Evolutionary conservation across 73 alveolate genomes (phyloP), one percentile per base, ranked within the genome.

Genomic region (Paramecium biaurelia): DNA sequence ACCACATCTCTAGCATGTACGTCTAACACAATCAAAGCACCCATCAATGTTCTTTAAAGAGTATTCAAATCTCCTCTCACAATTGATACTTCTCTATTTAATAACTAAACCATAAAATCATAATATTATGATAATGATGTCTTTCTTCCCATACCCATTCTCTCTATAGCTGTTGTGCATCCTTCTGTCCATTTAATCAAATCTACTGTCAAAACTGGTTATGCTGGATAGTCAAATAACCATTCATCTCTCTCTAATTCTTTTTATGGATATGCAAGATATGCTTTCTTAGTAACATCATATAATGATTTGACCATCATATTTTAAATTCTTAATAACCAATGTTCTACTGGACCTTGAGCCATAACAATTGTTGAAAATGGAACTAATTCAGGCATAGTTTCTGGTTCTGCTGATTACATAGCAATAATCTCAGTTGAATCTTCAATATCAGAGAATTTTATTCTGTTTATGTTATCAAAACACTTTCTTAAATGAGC

Each of bases 1-100:
- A 98, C 99, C 38, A 98, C 99, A 93, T 97, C 99, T 95, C 99
- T 95, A 56, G 99, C 99, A 93, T 98, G 99, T 63, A 98, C 99
- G 97, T 98, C 99, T 7, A 98, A 94, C 72, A 97, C 98, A 95
- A 98, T 98, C 74, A 98, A 94, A 38, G 99, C 99, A 59, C 99
- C 99, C 97, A 98, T 97, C 57, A 97, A 93, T 23, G 99, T 93
- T 94, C 99, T 94, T 94, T 98, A 94, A 15, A 97, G 96, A 23
- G 93, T 94, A 34, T 93, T 96, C 7, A 98, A 96, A 41, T 96
- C 95, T 41, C 98, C 99, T 95, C 99, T 94, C 30, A 98, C 99
- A 26, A 98, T 92, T 92, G 94, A 97, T 37, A 98, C 99, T 95
- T 95, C 95, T 87, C 95, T 97, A 37, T 95, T 95, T 11, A 97